Percentiles rank a stretch among this genome's conserved stretches.
Evolutionary conservation across 176 grass and related monocot genomes (phyloP).

Genomic region (Raddia distichophylla): DNA sequence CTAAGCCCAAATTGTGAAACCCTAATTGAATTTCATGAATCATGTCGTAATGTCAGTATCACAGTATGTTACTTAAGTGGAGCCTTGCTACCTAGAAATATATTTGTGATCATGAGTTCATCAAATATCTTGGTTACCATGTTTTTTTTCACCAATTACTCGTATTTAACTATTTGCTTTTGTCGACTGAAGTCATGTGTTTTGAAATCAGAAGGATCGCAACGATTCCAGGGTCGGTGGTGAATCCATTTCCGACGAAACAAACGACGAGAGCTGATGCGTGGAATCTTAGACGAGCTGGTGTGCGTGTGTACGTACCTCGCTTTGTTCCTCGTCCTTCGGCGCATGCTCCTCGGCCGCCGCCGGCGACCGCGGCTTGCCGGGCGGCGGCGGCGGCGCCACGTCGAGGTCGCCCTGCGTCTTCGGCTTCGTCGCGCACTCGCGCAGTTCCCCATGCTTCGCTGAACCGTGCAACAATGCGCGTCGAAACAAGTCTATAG

Average conservation of each 20-base stretch:
- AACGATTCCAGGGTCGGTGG: not conserved
- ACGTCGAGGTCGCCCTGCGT: slow-evolving; percentile 20
- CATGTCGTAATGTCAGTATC: too few relatives aligned
- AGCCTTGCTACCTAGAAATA: too few relatives aligned
- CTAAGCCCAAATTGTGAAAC: too few relatives aligned
- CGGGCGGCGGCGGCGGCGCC: not conserved
- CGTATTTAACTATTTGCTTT: too few relatives aligned
- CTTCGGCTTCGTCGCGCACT: slow-evolving; percentile 42
- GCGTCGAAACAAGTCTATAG: not conserved
- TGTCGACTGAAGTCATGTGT: too few relatives aligned
- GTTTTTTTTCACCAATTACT: too few relatives aligned
- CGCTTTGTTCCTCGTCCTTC: slow-evolving; percentile 10
- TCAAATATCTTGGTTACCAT: too few relatives aligned
- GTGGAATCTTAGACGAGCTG: not conserved
- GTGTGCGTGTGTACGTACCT: slow-evolving; percentile 8
- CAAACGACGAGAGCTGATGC: not conserved
- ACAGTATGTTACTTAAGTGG: too few relatives aligned
- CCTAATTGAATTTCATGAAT: too few relatives aligned
- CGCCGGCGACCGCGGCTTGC: not conserved
- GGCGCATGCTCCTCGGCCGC: not conserved
- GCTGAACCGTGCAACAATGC: not conserved
- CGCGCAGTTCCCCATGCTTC: slow-evolving; percentile 43
- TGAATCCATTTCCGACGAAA: not conserved
- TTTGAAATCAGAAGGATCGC: not conserved
- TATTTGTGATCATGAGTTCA: too few relatives aligned